Percentiles rank a stretch among this genome's conserved stretches.
phyloP scores from a whole-genome alignment of 495 filamentous ascomycete genomes.

The Xylaria longipes region DNA sequence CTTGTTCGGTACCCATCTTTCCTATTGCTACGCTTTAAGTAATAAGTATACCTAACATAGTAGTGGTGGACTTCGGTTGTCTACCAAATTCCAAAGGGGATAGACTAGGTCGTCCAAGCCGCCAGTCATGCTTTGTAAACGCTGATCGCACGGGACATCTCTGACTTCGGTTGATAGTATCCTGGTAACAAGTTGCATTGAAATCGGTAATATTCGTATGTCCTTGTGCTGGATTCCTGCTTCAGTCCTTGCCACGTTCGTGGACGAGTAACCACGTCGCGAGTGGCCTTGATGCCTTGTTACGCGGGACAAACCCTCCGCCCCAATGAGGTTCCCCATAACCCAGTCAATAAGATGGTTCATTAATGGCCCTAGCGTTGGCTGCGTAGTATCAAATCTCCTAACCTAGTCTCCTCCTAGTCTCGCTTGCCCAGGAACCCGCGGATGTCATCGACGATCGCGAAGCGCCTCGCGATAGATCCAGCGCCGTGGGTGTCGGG shows the following conservation, averaged over 20 bases:
- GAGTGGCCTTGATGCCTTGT: not conserved
- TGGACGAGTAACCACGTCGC: not conserved
- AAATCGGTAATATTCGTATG: not conserved
- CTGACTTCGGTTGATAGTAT: not conserved
- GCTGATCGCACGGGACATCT: constrained; percentile 5
- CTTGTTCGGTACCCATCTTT: constrained; percentile 1
- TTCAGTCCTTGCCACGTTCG: not conserved
- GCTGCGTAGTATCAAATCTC: constrained; percentile 20
- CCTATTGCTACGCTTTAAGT: not conserved
- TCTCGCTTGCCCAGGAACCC: constrained; percentile 5
- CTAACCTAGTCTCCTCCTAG: not conserved
- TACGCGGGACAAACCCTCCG: constrained; percentile 14
- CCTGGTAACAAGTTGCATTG: not conserved
- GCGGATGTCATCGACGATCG: constrained; percentile 21
- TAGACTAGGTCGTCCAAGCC: not conserved
- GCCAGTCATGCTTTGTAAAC: constrained; percentile 6
- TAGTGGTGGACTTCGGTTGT: not conserved
- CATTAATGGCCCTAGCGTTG: constrained; percentile 10
- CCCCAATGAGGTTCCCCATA: constrained; percentile 20
- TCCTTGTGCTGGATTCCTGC: not conserved
- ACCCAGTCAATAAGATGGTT: constrained; percentile 7
- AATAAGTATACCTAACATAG: not conserved
- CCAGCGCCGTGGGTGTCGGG: constrained; percentile 2
- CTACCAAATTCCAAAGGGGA: not conserved
- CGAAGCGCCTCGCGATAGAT: not conserved